phyloP scores from a whole-genome alignment of 176 grass and related monocot species.

The Lolium rigidum region DNA sequence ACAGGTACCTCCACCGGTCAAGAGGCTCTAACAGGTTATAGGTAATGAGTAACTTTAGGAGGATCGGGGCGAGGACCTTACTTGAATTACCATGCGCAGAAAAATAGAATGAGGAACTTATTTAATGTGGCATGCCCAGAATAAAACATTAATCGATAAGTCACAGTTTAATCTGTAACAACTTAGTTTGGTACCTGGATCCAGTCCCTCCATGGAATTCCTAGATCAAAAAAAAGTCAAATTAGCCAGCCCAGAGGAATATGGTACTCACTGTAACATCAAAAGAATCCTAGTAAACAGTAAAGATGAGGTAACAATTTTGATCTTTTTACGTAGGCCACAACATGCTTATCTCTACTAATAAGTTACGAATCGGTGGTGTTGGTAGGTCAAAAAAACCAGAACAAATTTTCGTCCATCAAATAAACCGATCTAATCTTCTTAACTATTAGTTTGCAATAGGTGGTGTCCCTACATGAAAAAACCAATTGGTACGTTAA shows the following conservation, averaged over 20 bases:
- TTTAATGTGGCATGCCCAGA: not conserved
- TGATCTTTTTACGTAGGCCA: not conserved
- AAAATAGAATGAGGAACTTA: not conserved
- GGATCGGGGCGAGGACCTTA: not conserved
- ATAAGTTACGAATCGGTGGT: too few relatives aligned
- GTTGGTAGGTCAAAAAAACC: too few relatives aligned
- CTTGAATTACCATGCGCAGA: not conserved
- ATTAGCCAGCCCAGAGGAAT: constrained; percentile 43
- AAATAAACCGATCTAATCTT: too few relatives aligned
- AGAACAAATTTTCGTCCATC: too few relatives aligned
- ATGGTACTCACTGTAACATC: constrained; percentile 5
- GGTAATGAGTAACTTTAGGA: constrained; percentile 24
- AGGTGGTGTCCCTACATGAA: too few relatives aligned
- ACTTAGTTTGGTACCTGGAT: constrained; percentile 57
- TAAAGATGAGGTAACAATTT: constrained; percentile 1
- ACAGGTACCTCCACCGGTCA: not conserved
- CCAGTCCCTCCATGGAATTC: constrained; percentile 53
- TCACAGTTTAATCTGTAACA: not conserved
- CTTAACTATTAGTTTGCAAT: too few relatives aligned
- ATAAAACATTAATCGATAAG: not conserved
- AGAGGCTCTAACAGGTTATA: not conserved
- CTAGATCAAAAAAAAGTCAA: constrained; percentile 66
- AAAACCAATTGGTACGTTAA: too few relatives aligned
- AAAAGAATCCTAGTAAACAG: constrained; percentile 17
- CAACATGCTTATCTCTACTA: not conserved